A percentile compares a stretch with the other conserved stretches of the same genome.
Conservation (phyloP, 208 protist genomes). For the Herpetomonas tarakana region DNA sequence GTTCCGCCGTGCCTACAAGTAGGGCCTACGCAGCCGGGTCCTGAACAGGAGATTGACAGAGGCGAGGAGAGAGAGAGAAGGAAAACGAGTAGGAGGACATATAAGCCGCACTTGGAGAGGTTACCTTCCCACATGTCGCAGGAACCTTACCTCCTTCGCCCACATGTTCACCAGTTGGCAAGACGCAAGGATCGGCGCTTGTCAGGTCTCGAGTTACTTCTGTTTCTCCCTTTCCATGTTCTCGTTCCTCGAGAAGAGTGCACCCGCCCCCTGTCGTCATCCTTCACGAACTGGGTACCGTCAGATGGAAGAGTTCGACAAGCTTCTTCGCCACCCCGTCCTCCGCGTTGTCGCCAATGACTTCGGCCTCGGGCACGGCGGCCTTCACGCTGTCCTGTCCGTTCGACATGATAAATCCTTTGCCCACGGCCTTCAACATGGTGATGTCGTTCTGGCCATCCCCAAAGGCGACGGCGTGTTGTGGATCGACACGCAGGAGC, state of each 20-base stretch:
- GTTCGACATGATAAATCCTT: constrained; percentile 65
- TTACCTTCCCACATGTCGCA: too few relatives aligned
- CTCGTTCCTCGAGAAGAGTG: neutral
- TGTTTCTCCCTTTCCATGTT: constrained; percentile 1
- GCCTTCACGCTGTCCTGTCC: constrained; percentile 31
- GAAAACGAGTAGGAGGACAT: too few relatives aligned
- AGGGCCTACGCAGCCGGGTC: too few relatives aligned
- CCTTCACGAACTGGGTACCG: too few relatives aligned
- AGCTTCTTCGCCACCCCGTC: constrained; percentile 78
- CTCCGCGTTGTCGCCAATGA: constrained; percentile 49
- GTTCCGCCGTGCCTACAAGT: too few relatives aligned
- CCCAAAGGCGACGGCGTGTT: constrained; percentile 59
- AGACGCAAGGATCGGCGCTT: constrained; percentile 1
- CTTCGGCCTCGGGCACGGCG: constrained; percentile 20
- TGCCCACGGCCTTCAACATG: constrained; percentile 46
- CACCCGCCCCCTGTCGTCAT: neutral
- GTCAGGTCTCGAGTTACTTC: neutral
- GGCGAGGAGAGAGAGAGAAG: too few relatives aligned
- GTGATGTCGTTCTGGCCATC: constrained; percentile 67
- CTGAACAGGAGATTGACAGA: too few relatives aligned
- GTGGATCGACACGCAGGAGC: constrained; percentile 20
- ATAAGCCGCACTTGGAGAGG: too few relatives aligned
- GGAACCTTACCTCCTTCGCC: too few relatives aligned
- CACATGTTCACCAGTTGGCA: too few relatives aligned
- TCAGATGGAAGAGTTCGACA: constrained; percentile 47